Conservation (phyloP, 495 filamentous ascomycete species). For the Neohortaea acidophila region DNA sequence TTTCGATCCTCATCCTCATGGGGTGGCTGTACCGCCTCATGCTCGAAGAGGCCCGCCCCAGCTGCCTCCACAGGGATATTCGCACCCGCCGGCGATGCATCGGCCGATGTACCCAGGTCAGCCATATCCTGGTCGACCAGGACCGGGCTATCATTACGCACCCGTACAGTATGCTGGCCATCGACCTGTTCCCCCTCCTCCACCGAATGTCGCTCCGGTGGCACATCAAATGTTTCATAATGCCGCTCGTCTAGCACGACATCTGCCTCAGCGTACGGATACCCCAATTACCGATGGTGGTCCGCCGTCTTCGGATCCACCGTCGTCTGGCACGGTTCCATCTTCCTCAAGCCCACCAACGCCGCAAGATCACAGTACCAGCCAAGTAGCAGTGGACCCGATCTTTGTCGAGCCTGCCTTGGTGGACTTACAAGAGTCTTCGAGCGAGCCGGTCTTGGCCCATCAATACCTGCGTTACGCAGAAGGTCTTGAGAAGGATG, state of each 20-base stretch:
- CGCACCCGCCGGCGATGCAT: not conserved
- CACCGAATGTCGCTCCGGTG: slow-evolving; percentile 5
- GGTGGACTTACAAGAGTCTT: slow-evolving; percentile 12
- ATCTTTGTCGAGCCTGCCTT: slow-evolving; percentile 15
- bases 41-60: not conserved
- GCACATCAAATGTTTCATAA: slow-evolving; percentile 18
- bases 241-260: slow-evolving; percentile 16
- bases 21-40: not conserved
- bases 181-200: slow-evolving; percentile 6
- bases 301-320: slow-evolving; percentile 22
- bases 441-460: slow-evolving; percentile 14
- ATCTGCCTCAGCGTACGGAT: slow-evolving; percentile 15
- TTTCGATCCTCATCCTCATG: slow-evolving; percentile 1
- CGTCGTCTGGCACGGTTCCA: slow-evolving; percentile 18
- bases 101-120: slow-evolving; percentile 1
- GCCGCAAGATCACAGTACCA: slow-evolving; percentile 18
- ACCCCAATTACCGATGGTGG: slow-evolving; percentile 18
- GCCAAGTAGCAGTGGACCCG: slow-evolving; percentile 19
- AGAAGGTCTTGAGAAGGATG: slow-evolving; percentile 10
- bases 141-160: slow-evolving; percentile 8
- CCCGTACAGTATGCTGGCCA: slow-evolving; percentile 8
- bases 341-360: slow-evolving; percentile 19
- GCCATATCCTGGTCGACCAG: slow-evolving; percentile 5
- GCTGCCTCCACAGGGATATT: not conserved
- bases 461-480: slow-evolving; percentile 16